Conservation (phyloP, 495 filamentous ascomycete genomes). For the Aspergillus hancockii region DNA sequence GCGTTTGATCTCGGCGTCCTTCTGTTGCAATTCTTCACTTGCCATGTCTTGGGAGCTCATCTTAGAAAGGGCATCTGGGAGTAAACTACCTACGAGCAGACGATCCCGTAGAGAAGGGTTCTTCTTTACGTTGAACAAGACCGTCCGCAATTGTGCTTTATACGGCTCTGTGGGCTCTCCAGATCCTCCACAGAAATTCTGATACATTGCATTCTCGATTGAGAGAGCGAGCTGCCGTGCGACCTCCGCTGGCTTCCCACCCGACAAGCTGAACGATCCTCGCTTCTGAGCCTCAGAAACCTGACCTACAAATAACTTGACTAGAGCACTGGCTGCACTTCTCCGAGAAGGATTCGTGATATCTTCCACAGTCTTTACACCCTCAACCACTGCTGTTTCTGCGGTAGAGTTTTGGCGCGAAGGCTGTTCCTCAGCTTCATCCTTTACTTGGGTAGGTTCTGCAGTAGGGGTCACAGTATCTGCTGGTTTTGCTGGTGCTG, state of each 20-base stretch:
- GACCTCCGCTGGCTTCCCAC: conserved; percentile 52
- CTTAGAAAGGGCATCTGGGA: conserved; percentile 68
- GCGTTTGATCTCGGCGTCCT: conserved; percentile 70
- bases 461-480: conserved; percentile 18
- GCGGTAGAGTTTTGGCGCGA: conserved; percentile 29
- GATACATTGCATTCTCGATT: conserved; percentile 72
- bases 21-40: conserved; percentile 81
- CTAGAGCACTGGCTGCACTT: conserved; percentile 49
- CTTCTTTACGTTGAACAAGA: conserved; percentile 81
- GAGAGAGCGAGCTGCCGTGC: conserved; percentile 61
- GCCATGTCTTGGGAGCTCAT: conserved; percentile 91
- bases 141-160: conserved; percentile 58
- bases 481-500: conserved; percentile 22
- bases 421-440: conserved; percentile 29
- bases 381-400: conserved; percentile 26
- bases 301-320: conserved; percentile 55
- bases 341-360: conserved; percentile 49
- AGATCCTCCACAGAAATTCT: conserved; percentile 51
- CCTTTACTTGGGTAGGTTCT: conserved; percentile 32
- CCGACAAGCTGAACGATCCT: conserved; percentile 51
- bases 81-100: conserved; percentile 68
- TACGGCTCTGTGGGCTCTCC: conserved; percentile 56
- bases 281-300: conserved; percentile 52
- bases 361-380: conserved; percentile 40
- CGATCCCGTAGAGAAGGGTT: conserved; percentile 78